phyloP scores from a whole-genome alignment of 2,329 filamentous ascomycete genomes.

The Penicillium sp. region DNA sequence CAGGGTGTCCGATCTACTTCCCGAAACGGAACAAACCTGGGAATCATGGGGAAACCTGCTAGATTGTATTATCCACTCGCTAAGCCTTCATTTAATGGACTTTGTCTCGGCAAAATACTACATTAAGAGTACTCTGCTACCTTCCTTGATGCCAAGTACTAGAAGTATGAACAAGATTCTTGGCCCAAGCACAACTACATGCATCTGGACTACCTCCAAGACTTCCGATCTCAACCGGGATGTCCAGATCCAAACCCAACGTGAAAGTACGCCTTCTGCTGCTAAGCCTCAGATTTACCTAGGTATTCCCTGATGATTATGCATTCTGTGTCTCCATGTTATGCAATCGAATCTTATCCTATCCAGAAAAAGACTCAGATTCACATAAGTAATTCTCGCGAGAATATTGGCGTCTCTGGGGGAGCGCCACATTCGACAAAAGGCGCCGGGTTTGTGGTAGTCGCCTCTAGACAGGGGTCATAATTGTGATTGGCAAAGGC shows the following conservation, averaged over 20 bases:
- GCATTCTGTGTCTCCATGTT: neutral
- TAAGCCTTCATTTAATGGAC: neutral
- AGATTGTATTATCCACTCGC: neutral
- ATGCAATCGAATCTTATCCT: neutral
- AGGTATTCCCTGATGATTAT: too few species aligned
- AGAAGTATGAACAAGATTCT: neutral
- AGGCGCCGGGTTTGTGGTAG: neutral
- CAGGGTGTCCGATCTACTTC: slow-evolving; percentile 9
- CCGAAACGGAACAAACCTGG: slow-evolving; percentile 9
- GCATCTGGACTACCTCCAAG: neutral
- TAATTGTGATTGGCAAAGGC: neutral
- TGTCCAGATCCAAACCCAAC: neutral
- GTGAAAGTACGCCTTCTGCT: neutral
- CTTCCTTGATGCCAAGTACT: neutral
- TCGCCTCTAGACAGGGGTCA: neutral
- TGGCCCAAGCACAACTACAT: neutral
- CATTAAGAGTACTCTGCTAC: neutral
- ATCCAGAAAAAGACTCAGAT: too few species aligned
- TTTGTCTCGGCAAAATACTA: neutral
- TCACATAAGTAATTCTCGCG: neutral
- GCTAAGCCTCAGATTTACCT: neutral
- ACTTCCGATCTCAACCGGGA: neutral
- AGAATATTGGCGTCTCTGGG: neutral
- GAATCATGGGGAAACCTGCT: slow-evolving; percentile 8
- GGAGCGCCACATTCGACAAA: slow-evolving; percentile 3